A percentile compares a stretch with the other conserved stretches of the same genome.
These are phyloP conservation scores for Nakaseomyces delphensis DNA, from an alignment of 1,139 yeast species.

Conservation along the genomic window DNA sequence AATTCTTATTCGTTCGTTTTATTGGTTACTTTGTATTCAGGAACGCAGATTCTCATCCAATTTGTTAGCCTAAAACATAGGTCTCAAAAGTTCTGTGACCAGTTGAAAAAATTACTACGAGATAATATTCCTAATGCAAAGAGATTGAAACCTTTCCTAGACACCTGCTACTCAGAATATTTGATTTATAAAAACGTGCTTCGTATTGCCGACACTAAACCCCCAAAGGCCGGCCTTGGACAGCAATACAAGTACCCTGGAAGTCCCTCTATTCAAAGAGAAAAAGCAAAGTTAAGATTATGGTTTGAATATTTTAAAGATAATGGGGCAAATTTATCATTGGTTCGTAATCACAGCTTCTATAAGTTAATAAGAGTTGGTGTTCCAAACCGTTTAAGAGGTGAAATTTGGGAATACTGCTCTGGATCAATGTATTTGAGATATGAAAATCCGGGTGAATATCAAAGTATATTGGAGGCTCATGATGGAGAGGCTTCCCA, in stretches of 20 bases:
- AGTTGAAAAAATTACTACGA: conserved; percentile 52
- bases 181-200: conserved; percentile 51
- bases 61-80: conserved; percentile 72
- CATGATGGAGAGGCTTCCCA: conserved; percentile 58
- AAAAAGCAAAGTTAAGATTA: conserved; percentile 75
- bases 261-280: conserved; percentile 65
- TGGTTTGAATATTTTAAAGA: conserved; percentile 87
- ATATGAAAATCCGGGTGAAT: conserved; percentile 53
- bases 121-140: conserved; percentile 58
- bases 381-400: conserved; percentile 81
- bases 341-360: conserved; percentile 67
- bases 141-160: conserved; percentile 55
- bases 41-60: conserved; percentile 54
- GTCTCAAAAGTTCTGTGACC: conserved; percentile 71
- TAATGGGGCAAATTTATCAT: conserved; percentile 76
- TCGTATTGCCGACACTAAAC: conserved; percentile 37
- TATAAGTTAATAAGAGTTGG: conserved; percentile 83
- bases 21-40: conserved; percentile 60
- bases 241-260: conserved; percentile 82
- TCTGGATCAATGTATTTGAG: conserved; percentile 79
- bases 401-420: conserved; percentile 92
- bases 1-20: conserved; percentile 73
- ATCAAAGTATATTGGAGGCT: conserved; percentile 47
- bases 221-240: conserved; percentile 83
- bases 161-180: conserved; percentile 79